phyloP scores from a whole-genome alignment of 148 eudicot genomes.

The Amaranthus hypochondriacus region DNA sequence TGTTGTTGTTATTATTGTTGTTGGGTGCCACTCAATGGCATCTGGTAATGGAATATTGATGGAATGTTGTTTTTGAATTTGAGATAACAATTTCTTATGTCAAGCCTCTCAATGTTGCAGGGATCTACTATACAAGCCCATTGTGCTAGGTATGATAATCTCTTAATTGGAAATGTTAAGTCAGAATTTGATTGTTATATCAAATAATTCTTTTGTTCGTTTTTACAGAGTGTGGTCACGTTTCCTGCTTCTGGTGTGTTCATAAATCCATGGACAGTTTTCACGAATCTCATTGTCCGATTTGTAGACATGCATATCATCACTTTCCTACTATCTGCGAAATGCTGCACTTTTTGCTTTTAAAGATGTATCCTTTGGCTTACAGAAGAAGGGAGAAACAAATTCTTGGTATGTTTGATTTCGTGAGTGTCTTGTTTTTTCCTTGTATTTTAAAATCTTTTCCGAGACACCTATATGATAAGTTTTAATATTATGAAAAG shows the following conservation, averaged over 20 bases:
- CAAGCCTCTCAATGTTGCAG: conserved; percentile 34
- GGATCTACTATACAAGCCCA: conserved; percentile 71
- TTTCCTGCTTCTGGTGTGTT: conserved; percentile 87
- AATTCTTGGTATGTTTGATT: conserved; percentile 46
- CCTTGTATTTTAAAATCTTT: neutral
- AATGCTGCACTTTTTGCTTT: conserved; percentile 57
- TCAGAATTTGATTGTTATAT: conserved; percentile 4
- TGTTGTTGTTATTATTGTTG: too few species aligned
- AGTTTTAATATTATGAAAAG: too few species aligned
- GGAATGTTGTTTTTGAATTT: too few species aligned
- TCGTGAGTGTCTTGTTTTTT: too few species aligned
- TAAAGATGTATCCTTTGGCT: conserved; percentile 65
- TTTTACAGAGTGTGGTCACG: conserved; percentile 75
- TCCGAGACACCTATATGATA: conserved; percentile 7
- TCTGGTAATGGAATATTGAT: too few species aligned
- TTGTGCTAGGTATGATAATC: conserved; percentile 48
- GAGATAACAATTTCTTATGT: conserved; percentile 10
- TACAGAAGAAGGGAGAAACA: conserved; percentile 63
- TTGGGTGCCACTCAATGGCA: too few species aligned
- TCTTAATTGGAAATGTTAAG: neutral
- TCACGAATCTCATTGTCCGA: conserved; percentile 62
- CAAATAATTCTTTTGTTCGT: conserved; percentile 6
- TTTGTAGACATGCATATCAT: conserved; percentile 65
- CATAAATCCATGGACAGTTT: conserved; percentile 47
- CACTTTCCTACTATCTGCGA: conserved; percentile 71